phyloP scores from a whole-genome alignment of 2,329 filamentous ascomycete genomes.

The Coniosporium tulheliwenetii region DNA sequence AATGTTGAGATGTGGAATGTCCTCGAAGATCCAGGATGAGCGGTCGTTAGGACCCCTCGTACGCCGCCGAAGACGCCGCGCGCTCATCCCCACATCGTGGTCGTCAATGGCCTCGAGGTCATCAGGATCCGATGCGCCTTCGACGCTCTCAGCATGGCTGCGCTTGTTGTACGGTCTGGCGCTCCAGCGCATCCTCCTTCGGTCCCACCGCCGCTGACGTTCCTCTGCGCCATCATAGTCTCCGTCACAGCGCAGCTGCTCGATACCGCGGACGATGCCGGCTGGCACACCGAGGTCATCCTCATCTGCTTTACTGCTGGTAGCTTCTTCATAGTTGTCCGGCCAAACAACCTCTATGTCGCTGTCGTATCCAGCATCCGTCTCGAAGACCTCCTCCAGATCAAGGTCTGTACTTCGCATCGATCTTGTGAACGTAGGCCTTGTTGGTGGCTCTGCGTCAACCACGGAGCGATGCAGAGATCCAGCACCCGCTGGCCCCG shows the following conservation, averaged over 20 bases:
- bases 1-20: slow-evolving; percentile 19
- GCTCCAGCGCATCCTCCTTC: slow-evolving; percentile 26
- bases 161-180: slow-evolving; percentile 23
- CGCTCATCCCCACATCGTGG: slow-evolving; percentile 19
- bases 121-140: slow-evolving; percentile 25
- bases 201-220: slow-evolving; percentile 8
- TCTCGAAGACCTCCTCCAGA: slow-evolving; percentile 6
- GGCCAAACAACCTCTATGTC: slow-evolving; percentile 28
- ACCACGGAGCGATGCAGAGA: too few species aligned
- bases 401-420: slow-evolving; percentile 3
- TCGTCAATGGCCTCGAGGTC: slow-evolving; percentile 24
- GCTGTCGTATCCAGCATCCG: slow-evolving; percentile 20
- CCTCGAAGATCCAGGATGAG: slow-evolving; percentile 21
- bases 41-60: slow-evolving; percentile 19
- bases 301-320: slow-evolving; percentile 15
- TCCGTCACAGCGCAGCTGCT: slow-evolving; percentile 15
- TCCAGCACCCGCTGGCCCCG: too few species aligned
- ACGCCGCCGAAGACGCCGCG: slow-evolving; percentile 26
- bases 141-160: slow-evolving; percentile 27
- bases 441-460: too few species aligned
- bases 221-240: slow-evolving; percentile 5
- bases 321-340: slow-evolving; percentile 26
- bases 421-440: too few species aligned
- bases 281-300: not conserved
- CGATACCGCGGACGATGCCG: not conserved